Evolutionary conservation across 163 green algal genomes (phyloP).

Genomic region (Chloromonas sp.): DNA sequence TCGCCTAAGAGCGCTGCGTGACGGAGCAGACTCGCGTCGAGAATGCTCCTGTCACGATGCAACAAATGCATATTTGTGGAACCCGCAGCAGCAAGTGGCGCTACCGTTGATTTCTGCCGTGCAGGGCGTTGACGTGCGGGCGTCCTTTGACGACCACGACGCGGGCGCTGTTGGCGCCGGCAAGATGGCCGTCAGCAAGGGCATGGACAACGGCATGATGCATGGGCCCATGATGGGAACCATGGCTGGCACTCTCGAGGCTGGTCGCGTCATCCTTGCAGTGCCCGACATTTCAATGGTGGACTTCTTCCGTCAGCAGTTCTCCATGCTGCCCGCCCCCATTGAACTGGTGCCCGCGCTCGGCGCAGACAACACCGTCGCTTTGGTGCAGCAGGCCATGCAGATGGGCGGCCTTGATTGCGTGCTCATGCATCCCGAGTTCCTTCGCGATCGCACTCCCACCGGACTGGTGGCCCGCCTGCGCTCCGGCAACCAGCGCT

Average conservation of each 20-base stretch:
- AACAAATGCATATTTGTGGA: too few species aligned
- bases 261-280: constrained; percentile 38
- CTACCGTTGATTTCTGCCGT: not conserved
- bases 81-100: too few species aligned
- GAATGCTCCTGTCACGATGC: too few species aligned
- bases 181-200: not conserved
- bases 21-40: too few species aligned
- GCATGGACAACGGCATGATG: constrained; percentile 7
- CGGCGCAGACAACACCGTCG: constrained; percentile 30
- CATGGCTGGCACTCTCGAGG: constrained; percentile 7
- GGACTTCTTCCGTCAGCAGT: constrained; percentile 42
- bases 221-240: constrained; percentile 3
- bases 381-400: constrained; percentile 32
- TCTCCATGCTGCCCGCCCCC: constrained; percentile 25
- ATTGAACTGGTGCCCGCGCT: constrained; percentile 40
- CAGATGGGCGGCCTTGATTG: constrained; percentile 35
- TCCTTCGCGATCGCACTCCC: constrained; percentile 26
- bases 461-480: constrained; percentile 18
- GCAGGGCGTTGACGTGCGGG: constrained; percentile 39
- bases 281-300: constrained; percentile 41
- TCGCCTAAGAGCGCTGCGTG: too few species aligned
- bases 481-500: constrained; percentile 13
- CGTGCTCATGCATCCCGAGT: constrained; percentile 46
- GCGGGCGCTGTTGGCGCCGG: not conserved
- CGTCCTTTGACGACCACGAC: constrained; percentile 25